A percentile compares a stretch with the other conserved stretches of the same genome.
phyloP scores from a whole-genome alignment of 768 basidiomycete genomes.

The Astraeus odoratus region DNA sequence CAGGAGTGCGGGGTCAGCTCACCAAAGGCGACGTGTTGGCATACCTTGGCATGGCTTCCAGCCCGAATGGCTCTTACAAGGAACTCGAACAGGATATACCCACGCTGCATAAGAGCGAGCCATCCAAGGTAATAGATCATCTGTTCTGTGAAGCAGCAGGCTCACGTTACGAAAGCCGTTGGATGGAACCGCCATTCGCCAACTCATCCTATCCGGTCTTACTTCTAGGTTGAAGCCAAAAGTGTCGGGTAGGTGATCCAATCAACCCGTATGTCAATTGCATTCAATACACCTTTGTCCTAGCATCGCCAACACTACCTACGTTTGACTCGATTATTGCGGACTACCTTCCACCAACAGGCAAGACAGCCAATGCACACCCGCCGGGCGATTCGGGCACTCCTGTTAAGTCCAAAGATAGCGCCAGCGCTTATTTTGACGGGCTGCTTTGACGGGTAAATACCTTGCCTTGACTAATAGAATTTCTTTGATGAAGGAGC shows the following conservation, averaged over 20 bases:
- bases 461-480: conserved; percentile 11
- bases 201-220: conserved; percentile 55
- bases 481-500: conserved; percentile 4
- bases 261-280: background rate
- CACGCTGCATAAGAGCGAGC: conserved; percentile 29
- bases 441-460: conserved; percentile 29
- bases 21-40: conserved; percentile 95
- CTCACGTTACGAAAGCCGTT: conserved; percentile 33
- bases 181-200: conserved; percentile 59
- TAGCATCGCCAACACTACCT: conserved; percentile 35
- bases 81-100: conserved; percentile 25
- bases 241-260: conserved; percentile 34
- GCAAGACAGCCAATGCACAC: conserved; percentile 12
- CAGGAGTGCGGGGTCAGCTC: conserved; percentile 87
- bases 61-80: conserved; percentile 71
- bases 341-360: conserved; percentile 54
- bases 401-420: conserved; percentile 17
- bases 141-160: background rate
- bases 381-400: conserved; percentile 2
- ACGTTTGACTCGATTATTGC: conserved; percentile 71
- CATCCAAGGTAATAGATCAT: conserved; percentile 29
- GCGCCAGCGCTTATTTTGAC: conserved; percentile 33
- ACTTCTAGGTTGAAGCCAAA: conserved; percentile 47
- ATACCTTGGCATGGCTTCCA: conserved; percentile 75
- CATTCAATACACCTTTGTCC: conserved; percentile 3